A percentile compares a stretch with the other conserved stretches of the same genome.
phyloP scores from a whole-genome alignment of 345 rosid genomes.

The Murraya paniculata region DNA sequence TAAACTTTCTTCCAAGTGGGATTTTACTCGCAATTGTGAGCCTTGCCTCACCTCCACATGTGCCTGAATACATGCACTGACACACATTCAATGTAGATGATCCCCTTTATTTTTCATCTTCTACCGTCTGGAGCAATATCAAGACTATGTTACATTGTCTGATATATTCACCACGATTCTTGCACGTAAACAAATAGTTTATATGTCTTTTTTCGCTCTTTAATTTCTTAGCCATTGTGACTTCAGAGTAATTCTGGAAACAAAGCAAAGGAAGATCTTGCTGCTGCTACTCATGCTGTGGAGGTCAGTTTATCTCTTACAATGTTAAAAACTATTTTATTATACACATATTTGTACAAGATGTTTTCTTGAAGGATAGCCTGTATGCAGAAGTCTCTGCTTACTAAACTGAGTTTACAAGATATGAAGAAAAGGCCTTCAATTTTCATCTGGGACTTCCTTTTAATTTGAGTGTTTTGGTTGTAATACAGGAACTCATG shows the following conservation, averaged over 20 bases:
- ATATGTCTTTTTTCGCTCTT: not conserved
- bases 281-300: constrained; percentile 97
- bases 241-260: constrained; percentile 95
- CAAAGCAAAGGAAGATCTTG: constrained; percentile 98
- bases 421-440: not conserved
- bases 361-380: not conserved
- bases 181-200: not conserved
- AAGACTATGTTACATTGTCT: not conserved
- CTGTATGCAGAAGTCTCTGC: not conserved
- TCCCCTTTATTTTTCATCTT: not conserved
- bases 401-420: not conserved
- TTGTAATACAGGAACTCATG: constrained; percentile 69
- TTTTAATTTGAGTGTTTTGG: constrained; percentile 15
- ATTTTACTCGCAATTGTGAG: not conserved
- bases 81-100: not conserved
- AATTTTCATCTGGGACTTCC: not conserved
- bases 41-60: not conserved
- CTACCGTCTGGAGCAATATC: not conserved
- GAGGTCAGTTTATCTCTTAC: constrained; percentile 54
- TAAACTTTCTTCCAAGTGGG: not conserved
- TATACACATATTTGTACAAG: not conserved
- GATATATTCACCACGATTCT: not conserved
- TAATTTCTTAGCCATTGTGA: constrained; percentile 18
- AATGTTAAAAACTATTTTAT: not conserved
- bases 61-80: not conserved